These are phyloP conservation scores for Phytomonas sp. DNA, from an alignment of 208 protist species.

Conservation along the genomic window DNA sequence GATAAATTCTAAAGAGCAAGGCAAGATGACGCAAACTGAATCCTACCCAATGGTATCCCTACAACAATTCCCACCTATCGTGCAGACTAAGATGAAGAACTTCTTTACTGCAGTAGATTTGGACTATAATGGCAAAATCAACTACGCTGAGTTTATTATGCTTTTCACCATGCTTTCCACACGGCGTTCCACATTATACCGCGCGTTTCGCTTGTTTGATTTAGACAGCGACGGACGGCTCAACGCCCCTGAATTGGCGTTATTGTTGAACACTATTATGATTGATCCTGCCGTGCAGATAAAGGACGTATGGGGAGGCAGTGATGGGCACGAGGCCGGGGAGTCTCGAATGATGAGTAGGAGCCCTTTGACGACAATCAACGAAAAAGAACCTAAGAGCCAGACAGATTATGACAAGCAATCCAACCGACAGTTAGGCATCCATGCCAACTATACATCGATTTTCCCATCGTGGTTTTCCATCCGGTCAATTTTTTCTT, in stretches of 20 bases:
- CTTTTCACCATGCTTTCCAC: constrained; percentile 62
- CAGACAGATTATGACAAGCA: neutral
- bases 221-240: constrained; percentile 33
- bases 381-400: neutral
- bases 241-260: constrained; percentile 31
- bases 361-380: neutral
- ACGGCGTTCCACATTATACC: constrained; percentile 21
- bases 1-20: neutral
- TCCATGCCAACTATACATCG: neutral
- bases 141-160: constrained; percentile 64
- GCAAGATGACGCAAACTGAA: neutral
- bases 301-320: neutral
- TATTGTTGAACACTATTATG: constrained; percentile 61
- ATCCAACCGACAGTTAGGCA: neutral
- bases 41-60: neutral
- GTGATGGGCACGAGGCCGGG: neutral
- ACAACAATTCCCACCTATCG: constrained; percentile 13
- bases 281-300: constrained; percentile 58
- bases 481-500: neutral
- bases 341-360: neutral
- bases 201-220: constrained; percentile 58
- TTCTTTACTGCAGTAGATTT: constrained; percentile 48
- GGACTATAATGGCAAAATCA: constrained; percentile 31
- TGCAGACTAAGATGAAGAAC: constrained; percentile 17
- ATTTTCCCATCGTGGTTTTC: neutral